A percentile compares a stretch with the other conserved stretches of the same genome.
Evolutionary conservation across 257 asterid species (phyloP).

Genomic region (Solanum etuberosum): DNA sequence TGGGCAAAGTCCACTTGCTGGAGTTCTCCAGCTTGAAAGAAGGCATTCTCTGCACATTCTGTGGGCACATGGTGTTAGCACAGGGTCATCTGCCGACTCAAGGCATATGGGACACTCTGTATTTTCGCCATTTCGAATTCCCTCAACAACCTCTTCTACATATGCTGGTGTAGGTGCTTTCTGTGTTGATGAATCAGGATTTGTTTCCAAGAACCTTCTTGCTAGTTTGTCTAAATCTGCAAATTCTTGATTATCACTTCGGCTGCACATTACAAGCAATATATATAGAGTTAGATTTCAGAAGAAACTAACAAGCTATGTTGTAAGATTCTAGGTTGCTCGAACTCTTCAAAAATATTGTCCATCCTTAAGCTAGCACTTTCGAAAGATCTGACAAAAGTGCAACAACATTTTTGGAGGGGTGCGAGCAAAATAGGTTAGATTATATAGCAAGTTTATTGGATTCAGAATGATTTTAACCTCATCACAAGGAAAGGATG

Average conservation of each 20-base stretch:
- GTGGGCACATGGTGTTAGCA: slow-evolving; percentile 77
- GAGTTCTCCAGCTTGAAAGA: slow-evolving; percentile 57
- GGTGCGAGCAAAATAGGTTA: background rate
- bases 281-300: background rate
- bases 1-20: slow-evolving; percentile 53
- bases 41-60: slow-evolving; percentile 85
- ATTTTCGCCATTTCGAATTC: slow-evolving; percentile 42
- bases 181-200: slow-evolving; percentile 23
- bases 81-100: slow-evolving; percentile 81
- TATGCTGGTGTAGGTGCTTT: slow-evolving; percentile 50
- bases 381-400: background rate
- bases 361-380: background rate
- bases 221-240: slow-evolving; percentile 76
- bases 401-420: background rate
- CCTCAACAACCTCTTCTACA: slow-evolving; percentile 74
- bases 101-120: slow-evolving; percentile 82
- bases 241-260: slow-evolving; percentile 42
- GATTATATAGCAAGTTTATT: background rate
- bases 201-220: slow-evolving; percentile 38
- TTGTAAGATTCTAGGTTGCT: background rate
- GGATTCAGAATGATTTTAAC: slow-evolving; percentile 9
- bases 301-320: background rate
- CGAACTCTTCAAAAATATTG: background rate
- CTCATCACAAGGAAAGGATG: slow-evolving; percentile 91
- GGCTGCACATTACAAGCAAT: slow-evolving; percentile 27